These are phyloP conservation scores for Curvularia lunata DNA, from an alignment of 2,329 filamentous ascomycete genomes.

Conservation along the genomic window DNA sequence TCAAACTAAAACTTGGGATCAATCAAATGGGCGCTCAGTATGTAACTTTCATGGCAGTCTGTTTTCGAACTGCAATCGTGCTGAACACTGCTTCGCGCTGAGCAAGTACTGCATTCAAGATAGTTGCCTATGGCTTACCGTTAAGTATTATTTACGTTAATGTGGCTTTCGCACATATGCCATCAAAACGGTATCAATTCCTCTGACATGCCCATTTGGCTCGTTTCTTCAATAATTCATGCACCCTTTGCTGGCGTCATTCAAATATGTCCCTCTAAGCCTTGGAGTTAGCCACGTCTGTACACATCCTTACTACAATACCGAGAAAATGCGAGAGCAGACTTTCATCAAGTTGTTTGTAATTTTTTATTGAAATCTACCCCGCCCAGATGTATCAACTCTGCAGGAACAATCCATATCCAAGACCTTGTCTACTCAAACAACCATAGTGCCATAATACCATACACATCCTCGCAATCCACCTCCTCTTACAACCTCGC, in stretches of 20 bases:
- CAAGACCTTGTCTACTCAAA: background rate
- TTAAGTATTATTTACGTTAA: no score
- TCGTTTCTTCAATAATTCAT: background rate
- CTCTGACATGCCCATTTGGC: background rate
- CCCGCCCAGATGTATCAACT: background rate
- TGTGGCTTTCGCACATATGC: background rate
- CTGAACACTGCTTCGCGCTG: no score
- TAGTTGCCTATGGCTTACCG: no score
- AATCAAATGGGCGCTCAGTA: no score
- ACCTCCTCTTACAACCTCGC: conserved; percentile 2
- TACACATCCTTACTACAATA: background rate
- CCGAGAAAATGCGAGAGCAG: background rate
- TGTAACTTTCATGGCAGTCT: no score
- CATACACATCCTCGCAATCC: background rate
- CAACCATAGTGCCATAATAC: background rate
- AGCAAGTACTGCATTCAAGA: no score
- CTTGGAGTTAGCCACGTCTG: background rate
- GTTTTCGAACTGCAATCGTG: no score
- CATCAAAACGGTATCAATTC: background rate
- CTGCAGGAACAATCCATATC: background rate
- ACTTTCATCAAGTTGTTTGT: background rate
- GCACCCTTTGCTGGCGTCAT: background rate
- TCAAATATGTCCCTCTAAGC: background rate
- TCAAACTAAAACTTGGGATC: no score
- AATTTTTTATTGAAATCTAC: background rate